A percentile compares a stretch with the other conserved stretches of the same genome.
These are phyloP conservation scores for Debaryomycetaceae sp. DNA, from an alignment of 1,139 yeast genomes.

Conservation along the genomic window DNA sequence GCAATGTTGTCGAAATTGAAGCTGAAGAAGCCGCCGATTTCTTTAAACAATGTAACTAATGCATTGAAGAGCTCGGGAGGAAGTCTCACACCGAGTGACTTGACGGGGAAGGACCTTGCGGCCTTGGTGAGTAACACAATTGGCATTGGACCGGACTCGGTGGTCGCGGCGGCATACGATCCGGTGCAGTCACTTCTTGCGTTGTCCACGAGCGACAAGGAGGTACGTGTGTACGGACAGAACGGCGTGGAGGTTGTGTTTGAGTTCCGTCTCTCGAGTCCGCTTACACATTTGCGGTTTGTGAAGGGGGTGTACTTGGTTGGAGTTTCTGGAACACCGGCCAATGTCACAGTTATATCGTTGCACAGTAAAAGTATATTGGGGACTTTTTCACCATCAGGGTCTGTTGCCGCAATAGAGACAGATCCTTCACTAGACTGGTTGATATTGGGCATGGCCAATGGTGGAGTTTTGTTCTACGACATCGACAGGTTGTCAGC, in stretches of 20 bases:
- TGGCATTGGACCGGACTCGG: constrained; percentile 38
- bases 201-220: constrained; percentile 66
- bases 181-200: constrained; percentile 88
- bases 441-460: constrained; percentile 74
- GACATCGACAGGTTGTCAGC: constrained; percentile 76
- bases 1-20: constrained; percentile 46
- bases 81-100: constrained; percentile 37
- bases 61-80: constrained; percentile 47
- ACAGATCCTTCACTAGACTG: constrained; percentile 88
- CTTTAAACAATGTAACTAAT: constrained; percentile 51
- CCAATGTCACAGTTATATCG: constrained; percentile 62
- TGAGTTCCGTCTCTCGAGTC: constrained; percentile 45
- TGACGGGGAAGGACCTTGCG: constrained; percentile 35
- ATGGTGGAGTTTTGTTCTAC: constrained; percentile 70
- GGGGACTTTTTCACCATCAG: constrained; percentile 54
- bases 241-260: constrained; percentile 75
- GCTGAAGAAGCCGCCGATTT: constrained; percentile 44
- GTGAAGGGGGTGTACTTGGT: constrained; percentile 80
- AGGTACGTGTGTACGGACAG: constrained; percentile 79
- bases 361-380: constrained; percentile 60
- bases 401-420: constrained; percentile 63
- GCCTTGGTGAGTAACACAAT: constrained; percentile 33
- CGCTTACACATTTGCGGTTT: constrained; percentile 57
- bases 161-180: constrained; percentile 72
- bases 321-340: constrained; percentile 50